Evolutionary conservation across 2,329 filamentous ascomycete genomes (phyloP).

Genomic region (Cladosporium phlei): DNA sequence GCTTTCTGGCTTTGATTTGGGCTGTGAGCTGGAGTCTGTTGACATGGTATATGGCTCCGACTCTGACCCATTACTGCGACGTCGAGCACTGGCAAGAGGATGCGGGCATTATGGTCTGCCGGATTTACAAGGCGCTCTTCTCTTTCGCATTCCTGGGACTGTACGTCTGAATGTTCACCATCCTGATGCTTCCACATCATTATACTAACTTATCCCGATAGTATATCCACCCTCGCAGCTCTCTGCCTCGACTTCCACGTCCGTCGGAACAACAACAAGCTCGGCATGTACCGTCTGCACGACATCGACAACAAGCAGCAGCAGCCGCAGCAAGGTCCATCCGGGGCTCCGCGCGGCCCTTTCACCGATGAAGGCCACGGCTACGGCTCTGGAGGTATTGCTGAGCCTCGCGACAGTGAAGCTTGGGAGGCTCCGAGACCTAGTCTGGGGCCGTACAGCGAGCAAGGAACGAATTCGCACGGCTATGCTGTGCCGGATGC

Average conservation of each 20-base stretch:
- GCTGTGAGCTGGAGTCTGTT: slow-evolving; percentile 48
- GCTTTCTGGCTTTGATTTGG: slow-evolving; percentile 49
- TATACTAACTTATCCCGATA: slow-evolving; percentile 14
- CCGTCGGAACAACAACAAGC: slow-evolving; percentile 38
- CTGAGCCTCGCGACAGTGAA: slow-evolving; percentile 24
- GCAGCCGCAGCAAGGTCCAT: not conserved
- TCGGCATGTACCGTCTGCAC: slow-evolving; percentile 49
- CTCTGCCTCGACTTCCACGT: slow-evolving; percentile 50
- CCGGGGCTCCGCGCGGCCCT: slow-evolving; percentile 17
- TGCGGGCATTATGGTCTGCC: slow-evolving; percentile 52
- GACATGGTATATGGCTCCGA: slow-evolving; percentile 50
- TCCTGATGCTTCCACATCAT: too few species aligned
- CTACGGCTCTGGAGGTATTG: slow-evolving; percentile 14
- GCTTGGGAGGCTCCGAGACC: slow-evolving; percentile 30
- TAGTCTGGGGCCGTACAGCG: slow-evolving; percentile 26
- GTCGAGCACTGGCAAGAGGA: slow-evolving; percentile 49
- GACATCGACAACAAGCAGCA: slow-evolving; percentile 31
- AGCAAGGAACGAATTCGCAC: slow-evolving; percentile 23
- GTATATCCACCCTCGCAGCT: slow-evolving; percentile 44
- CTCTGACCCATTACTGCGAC: slow-evolving; percentile 49
- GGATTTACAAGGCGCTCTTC: slow-evolving; percentile 57
- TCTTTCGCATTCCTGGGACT: slow-evolving; percentile 49
- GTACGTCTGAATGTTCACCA: too few species aligned
- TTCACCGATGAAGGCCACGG: slow-evolving; percentile 22
- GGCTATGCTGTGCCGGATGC: slow-evolving; percentile 40